phyloP scores from a whole-genome alignment of 2,329 filamentous ascomycete species.

The Bipolaris oryzae region DNA sequence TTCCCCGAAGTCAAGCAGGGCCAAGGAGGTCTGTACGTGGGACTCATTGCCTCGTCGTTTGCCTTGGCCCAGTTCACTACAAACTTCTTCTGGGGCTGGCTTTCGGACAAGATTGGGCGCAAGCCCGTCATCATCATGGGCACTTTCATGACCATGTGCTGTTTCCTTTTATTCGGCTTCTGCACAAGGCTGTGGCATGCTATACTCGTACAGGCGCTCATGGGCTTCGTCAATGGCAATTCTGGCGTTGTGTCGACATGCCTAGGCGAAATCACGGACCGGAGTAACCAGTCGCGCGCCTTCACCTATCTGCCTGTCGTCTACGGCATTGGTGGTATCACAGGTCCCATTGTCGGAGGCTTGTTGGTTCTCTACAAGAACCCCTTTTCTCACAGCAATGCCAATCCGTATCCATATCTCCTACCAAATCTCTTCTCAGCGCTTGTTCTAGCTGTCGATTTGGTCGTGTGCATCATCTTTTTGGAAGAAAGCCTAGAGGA shows the following conservation, averaged over 20 bases:
- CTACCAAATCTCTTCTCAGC: slow-evolving; percentile 82
- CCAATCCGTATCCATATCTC: slow-evolving; percentile 77
- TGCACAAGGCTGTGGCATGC: slow-evolving; percentile 83
- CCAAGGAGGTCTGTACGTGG: slow-evolving; percentile 85
- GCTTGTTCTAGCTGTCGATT: slow-evolving; percentile 71
- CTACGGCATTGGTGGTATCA: slow-evolving; percentile 94
- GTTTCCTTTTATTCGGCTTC: slow-evolving; percentile 87
- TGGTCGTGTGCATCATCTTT: slow-evolving; percentile 76
- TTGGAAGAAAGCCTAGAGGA: slow-evolving; percentile 85
- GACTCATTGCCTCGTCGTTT: slow-evolving; percentile 87
- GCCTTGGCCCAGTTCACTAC: slow-evolving; percentile 90
- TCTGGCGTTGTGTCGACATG: slow-evolving; percentile 93
- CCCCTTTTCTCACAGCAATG: slow-evolving; percentile 58
- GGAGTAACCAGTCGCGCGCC: slow-evolving; percentile 89
- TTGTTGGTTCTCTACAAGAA: slow-evolving; percentile 72
- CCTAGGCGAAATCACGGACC: slow-evolving; percentile 91
- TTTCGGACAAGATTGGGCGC: slow-evolving; percentile 78
- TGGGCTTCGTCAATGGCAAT: slow-evolving; percentile 95
- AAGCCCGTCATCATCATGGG: slow-evolving; percentile 84
- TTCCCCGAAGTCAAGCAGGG: slow-evolving; percentile 78
- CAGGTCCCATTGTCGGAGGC: slow-evolving; percentile 89
- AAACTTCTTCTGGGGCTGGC: slow-evolving; percentile 88
- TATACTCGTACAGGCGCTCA: slow-evolving; percentile 81
- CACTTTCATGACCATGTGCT: slow-evolving; percentile 79
- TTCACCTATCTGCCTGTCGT: slow-evolving; percentile 95